Evolutionary conservation across 805 yeast species (phyloP).

Genomic region (Starmerella vaccinii): DNA sequence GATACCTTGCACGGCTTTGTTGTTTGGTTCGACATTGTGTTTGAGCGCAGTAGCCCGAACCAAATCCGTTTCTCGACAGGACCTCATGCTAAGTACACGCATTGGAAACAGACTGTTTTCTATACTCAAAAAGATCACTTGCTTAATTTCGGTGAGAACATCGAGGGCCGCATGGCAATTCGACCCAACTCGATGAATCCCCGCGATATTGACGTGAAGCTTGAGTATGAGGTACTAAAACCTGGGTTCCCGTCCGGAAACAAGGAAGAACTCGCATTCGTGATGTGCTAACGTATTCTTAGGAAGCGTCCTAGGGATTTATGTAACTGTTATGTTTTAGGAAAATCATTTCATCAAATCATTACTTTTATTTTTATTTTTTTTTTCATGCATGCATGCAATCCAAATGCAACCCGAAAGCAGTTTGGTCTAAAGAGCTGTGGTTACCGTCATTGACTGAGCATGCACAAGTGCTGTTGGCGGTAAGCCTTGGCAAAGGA

Average conservation of each 20-base stretch:
- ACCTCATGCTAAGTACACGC: conserved; percentile 87
- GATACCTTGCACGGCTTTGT: conserved; percentile 82
- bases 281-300: conserved; percentile 7
- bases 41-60: conserved; percentile 38
- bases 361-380: too few relatives aligned
- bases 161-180: conserved; percentile 62
- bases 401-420: too few relatives aligned
- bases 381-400: too few relatives aligned
- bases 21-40: conserved; percentile 90
- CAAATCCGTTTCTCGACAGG: conserved; percentile 79
- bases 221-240: conserved; percentile 35
- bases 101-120: conserved; percentile 97
- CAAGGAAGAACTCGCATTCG: conserved; percentile 9
- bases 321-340: too few relatives aligned
- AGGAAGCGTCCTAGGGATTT: too few relatives aligned
- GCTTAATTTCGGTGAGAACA: conserved; percentile 61
- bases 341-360: neutral
- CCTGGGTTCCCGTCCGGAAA: conserved; percentile 4
- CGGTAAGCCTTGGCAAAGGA: conserved; percentile 75
- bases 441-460: conserved; percentile 91
- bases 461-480: conserved; percentile 78
- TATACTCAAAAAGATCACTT: conserved; percentile 75
- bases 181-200: conserved; percentile 72
- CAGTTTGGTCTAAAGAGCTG: conserved; percentile 66
- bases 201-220: conserved; percentile 78